Evolutionary conservation across 1,139 yeast species (phyloP).

Genomic region (Blastobotrys proliferans): DNA sequence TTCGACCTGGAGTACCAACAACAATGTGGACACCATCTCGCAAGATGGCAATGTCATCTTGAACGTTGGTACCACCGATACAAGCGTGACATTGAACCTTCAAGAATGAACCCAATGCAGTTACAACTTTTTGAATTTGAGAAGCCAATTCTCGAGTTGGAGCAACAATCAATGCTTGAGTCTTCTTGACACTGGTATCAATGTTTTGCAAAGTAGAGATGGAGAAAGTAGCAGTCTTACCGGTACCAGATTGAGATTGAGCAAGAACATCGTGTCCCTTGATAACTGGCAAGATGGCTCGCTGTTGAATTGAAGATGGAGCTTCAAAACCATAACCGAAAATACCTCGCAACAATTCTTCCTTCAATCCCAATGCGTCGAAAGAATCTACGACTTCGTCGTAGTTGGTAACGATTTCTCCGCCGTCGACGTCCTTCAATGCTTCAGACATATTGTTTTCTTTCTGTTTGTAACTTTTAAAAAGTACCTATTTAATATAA

Average conservation of each 20-base stretch:
- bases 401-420: conserved; percentile 91
- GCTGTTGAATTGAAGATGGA: conserved; percentile 92
- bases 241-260: conserved; percentile 98
- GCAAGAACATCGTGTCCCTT: conserved; percentile 91
- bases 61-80: conserved; percentile 86
- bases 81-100: conserved; percentile 79
- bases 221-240: conserved; percentile 95
- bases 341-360: conserved; percentile 46
- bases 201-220: conserved; percentile 84
- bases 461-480: no score
- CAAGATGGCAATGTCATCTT: conserved; percentile 71
- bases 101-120: conserved; percentile 83
- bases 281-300: conserved; percentile 91
- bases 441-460: conserved; percentile 41
- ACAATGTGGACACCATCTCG: conserved; percentile 83
- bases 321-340: conserved; percentile 90
- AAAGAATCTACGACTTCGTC: conserved; percentile 84
- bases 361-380: conserved; percentile 42
- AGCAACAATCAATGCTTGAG: conserved; percentile 68
- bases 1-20: conserved; percentile 97
- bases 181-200: conserved; percentile 59
- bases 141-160: conserved; percentile 96
- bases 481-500: conserved; percentile 3
- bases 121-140: conserved; percentile 82
- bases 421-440: conserved; percentile 78